phyloP scores from a whole-genome alignment of 108 stramenopile species.

The Skeletonema grethae region DNA sequence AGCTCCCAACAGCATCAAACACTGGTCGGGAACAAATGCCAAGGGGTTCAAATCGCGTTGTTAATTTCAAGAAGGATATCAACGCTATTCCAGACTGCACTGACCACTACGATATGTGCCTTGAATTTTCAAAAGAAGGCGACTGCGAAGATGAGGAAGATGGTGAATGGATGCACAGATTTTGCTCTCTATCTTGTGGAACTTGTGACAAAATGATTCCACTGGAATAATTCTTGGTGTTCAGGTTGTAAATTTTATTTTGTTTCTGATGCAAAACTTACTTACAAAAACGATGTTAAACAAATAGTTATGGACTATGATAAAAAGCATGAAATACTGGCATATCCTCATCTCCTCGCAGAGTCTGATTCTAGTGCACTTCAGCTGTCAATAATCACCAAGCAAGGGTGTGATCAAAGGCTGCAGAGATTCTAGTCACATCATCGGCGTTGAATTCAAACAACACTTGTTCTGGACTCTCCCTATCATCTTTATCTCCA shows the following conservation, averaged over 20 bases:
- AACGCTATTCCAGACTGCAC: constrained; percentile 16
- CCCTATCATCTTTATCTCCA: constrained; percentile 12
- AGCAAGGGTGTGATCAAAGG: background rate
- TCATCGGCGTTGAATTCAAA: background rate
- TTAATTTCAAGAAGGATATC: constrained; percentile 58
- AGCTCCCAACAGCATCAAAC: background rate
- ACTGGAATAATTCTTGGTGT: background rate
- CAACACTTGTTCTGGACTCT: constrained; percentile 16
- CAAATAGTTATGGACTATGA: too few species aligned
- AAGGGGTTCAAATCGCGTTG: constrained; percentile 51
- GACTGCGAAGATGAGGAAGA: constrained; percentile 37
- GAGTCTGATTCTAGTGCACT: background rate
- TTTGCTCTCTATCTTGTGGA: constrained; percentile 14
- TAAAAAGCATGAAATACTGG: too few species aligned
- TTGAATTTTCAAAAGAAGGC: constrained; percentile 19
- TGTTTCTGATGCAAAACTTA: too few species aligned
- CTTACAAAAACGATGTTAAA: too few species aligned
- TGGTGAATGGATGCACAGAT: constrained; percentile 14
- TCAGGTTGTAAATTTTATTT: too few species aligned
- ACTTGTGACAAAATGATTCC: constrained; percentile 5
- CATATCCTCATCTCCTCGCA: background rate
- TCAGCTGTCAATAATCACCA: background rate
- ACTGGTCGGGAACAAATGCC: constrained; percentile 58
- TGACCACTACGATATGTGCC: constrained; percentile 15
- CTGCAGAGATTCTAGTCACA: background rate